Conservation (phyloP, 805 yeast species). For the Nakazawaea molendinolei region DNA sequence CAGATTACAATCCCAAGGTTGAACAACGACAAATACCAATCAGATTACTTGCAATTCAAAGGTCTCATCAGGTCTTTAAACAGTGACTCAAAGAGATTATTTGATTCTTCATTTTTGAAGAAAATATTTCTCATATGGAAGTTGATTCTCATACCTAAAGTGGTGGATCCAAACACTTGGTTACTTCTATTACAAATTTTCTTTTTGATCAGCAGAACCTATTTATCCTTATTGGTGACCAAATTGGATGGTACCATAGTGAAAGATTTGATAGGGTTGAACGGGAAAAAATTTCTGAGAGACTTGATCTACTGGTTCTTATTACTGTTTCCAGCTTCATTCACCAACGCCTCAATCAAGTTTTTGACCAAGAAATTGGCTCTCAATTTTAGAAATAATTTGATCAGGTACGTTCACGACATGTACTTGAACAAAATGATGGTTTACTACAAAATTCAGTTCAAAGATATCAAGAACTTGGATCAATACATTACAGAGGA, state of each 20-base stretch:
- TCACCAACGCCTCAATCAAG: constrained; percentile 85
- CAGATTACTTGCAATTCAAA: constrained; percentile 48
- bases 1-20: constrained; percentile 41
- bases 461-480: constrained; percentile 57
- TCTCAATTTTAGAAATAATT: constrained; percentile 75
- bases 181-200: constrained; percentile 64
- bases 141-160: constrained; percentile 65
- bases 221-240: constrained; percentile 80
- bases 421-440: constrained; percentile 73
- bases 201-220: constrained; percentile 75
- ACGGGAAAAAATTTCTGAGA: constrained; percentile 63
- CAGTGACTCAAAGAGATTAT: constrained; percentile 14
- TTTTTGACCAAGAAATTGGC: constrained; percentile 71
- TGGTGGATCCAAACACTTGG: constrained; percentile 60
- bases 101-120: constrained; percentile 57
- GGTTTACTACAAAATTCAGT: constrained; percentile 77
- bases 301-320: constrained; percentile 84
- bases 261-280: constrained; percentile 77
- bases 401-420: constrained; percentile 84
- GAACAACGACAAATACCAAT: constrained; percentile 44
- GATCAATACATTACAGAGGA: constrained; percentile 88
- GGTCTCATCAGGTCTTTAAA: constrained; percentile 28
- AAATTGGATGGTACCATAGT: constrained; percentile 90
- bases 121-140: constrained; percentile 74
- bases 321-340: constrained; percentile 89